These are phyloP conservation scores for Colletotrichum incanum DNA, from an alignment of 2,329 filamentous ascomycete species.

Conservation along the genomic window DNA sequence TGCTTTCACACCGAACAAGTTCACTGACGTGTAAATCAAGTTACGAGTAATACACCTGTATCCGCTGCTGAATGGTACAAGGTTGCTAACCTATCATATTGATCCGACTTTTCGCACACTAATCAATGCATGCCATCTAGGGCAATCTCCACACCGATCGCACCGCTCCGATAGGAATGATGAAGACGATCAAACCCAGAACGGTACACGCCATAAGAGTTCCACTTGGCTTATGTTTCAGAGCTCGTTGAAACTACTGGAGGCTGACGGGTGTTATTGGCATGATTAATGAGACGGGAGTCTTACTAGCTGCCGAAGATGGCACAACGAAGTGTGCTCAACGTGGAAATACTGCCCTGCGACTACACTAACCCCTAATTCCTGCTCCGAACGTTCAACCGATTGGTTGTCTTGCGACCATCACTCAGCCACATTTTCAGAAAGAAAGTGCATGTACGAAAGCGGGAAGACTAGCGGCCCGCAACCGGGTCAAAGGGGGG, in stretches of 20 bases:
- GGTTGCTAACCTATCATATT: too few species aligned
- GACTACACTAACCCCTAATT: background rate
- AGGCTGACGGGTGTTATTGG: background rate
- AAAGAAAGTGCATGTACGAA: background rate
- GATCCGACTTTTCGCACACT: background rate
- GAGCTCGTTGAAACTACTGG: background rate
- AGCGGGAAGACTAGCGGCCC: conserved; percentile 32
- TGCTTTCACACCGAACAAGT: too few species aligned
- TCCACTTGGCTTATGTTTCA: background rate
- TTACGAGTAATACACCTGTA: background rate
- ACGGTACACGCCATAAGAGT: background rate
- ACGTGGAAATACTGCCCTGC: background rate
- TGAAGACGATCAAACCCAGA: background rate
- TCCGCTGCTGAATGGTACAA: background rate
- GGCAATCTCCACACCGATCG: conserved; percentile 12
- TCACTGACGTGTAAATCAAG: too few species aligned
- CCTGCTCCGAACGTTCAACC: background rate
- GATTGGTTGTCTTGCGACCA: conserved; percentile 3
- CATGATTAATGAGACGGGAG: background rate
- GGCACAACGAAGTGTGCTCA: background rate
- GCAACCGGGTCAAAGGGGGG: conserved; percentile 12
- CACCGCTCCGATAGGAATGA: background rate
- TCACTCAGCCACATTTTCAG: background rate
- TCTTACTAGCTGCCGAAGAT: background rate
- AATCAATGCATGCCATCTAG: background rate